Evolutionary conservation across 2,329 filamentous ascomycete species (phyloP).

Genomic region (Ilyonectria robusta): DNA sequence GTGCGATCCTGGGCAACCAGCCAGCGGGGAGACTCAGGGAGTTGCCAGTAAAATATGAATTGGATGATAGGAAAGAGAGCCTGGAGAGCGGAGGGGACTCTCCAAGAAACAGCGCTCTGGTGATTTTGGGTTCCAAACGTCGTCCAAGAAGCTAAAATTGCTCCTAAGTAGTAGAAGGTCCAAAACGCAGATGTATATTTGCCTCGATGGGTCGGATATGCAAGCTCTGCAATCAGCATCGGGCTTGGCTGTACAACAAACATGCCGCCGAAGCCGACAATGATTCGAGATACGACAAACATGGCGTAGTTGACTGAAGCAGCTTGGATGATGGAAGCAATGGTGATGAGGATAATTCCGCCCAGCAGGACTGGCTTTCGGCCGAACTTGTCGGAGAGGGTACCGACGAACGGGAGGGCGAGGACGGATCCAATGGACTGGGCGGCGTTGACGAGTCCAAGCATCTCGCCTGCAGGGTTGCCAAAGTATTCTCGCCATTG

Average conservation of each 20-base stretch:
- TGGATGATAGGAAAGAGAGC: conserved; percentile 57
- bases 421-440: conserved; percentile 54
- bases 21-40: conserved; percentile 68
- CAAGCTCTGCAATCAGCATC: conserved; percentile 52
- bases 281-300: conserved; percentile 51
- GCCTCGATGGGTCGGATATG: conserved; percentile 53
- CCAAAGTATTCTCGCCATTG: conserved; percentile 58
- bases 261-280: conserved; percentile 51
- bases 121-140: conserved; percentile 52
- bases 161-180: conserved; percentile 55
- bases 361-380: conserved; percentile 52
- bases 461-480: conserved; percentile 47
- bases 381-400: conserved; percentile 56
- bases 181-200: conserved; percentile 53
- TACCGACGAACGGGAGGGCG: conserved; percentile 50
- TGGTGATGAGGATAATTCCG: conserved; percentile 53
- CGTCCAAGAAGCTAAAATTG: conserved; percentile 56
- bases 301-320: conserved; percentile 53
- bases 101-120: conserved; percentile 46
- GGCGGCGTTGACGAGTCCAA: conserved; percentile 53
- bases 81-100: conserved; percentile 49
- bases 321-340: conserved; percentile 55
- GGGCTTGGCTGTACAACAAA: conserved; percentile 50
- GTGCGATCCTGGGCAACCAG: conserved; percentile 62
- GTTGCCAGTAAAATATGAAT: conserved; percentile 47